These are phyloP conservation scores for Dioscorea zingiberensis DNA, from an alignment of 106 monocot genomes.

Conservation along the genomic window DNA sequence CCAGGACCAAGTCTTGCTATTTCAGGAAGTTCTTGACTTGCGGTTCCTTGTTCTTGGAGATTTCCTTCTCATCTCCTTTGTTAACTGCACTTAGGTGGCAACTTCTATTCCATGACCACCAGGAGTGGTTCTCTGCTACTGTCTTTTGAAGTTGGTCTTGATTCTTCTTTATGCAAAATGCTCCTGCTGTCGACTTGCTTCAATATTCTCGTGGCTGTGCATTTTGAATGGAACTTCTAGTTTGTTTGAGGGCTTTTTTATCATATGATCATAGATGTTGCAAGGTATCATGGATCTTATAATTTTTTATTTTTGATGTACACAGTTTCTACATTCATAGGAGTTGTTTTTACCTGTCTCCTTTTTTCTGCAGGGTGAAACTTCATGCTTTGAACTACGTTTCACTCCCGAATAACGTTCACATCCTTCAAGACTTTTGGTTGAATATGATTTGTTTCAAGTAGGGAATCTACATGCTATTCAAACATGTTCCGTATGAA, in stretches of 20 bases:
- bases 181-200: conserved; percentile 1
- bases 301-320: too few relatives aligned
- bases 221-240: conserved; percentile 17
- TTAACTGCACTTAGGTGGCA: conserved; percentile 65
- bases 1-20: conserved; percentile 30
- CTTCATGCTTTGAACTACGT: too few relatives aligned
- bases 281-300: too few relatives aligned
- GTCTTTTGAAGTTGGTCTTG: conserved; percentile 31
- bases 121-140: conserved; percentile 33
- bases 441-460: too few relatives aligned
- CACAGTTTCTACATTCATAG: too few relatives aligned
- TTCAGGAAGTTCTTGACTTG: conserved; percentile 66
- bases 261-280: too few relatives aligned
- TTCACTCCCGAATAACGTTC: too few relatives aligned
- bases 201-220: conserved; percentile 12
- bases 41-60: conserved; percentile 52
- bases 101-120: conserved; percentile 39
- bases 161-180: conserved; percentile 15
- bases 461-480: too few relatives aligned
- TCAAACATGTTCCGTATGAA: too few relatives aligned
- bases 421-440: too few relatives aligned
- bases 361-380: too few relatives aligned
- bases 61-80: conserved; percentile 70
- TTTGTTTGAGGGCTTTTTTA: neutral
- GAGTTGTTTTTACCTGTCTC: too few relatives aligned